Percentiles rank a stretch among this genome's conserved stretches.
phyloP scores from a whole-genome alignment of 371 early-diverging fungal species.

The Furculomyces boomerangus region DNA sequence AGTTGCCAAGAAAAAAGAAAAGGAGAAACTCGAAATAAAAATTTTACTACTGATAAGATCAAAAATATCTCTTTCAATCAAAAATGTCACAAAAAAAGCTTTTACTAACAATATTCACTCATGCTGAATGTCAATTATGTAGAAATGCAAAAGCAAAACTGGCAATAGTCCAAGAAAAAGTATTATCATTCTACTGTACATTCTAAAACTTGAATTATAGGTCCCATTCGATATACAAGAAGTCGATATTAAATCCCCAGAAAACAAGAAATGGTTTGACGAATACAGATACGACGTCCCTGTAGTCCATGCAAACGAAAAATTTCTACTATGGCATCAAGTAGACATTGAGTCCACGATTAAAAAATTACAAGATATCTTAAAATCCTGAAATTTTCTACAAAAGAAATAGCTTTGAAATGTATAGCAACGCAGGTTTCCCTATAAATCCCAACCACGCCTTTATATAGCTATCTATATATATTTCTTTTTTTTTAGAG shows the following conservation, averaged over 20 bases:
- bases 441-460: not conserved
- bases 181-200: not conserved
- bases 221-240: conserved; percentile 18
- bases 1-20: too few relatives aligned
- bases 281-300: conserved; percentile 26
- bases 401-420: not conserved
- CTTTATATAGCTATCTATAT: not conserved
- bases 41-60: too few relatives aligned
- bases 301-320: conserved; percentile 19
- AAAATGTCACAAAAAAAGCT: too few relatives aligned
- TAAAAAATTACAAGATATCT: conserved; percentile 10
- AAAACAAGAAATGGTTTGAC: conserved; percentile 21
- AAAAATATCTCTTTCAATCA: too few relatives aligned
- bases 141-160: conserved; percentile 19
- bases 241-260: conserved; percentile 21
- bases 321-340: conserved; percentile 21
- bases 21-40: too few relatives aligned
- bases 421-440: not conserved
- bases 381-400: not conserved
- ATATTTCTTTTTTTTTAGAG: not conserved
- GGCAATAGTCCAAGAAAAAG: conserved; percentile 10
- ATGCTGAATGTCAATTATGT: conserved; percentile 22
- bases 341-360: conserved; percentile 17
- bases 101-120: conserved; percentile 23
- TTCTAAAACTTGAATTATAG: not conserved